Evolutionary conservation across 2,329 filamentous ascomycete genomes (phyloP), one percentile per base, ranked within the genome.

Genomic region (Chrysoporthe puriensis): DNA sequence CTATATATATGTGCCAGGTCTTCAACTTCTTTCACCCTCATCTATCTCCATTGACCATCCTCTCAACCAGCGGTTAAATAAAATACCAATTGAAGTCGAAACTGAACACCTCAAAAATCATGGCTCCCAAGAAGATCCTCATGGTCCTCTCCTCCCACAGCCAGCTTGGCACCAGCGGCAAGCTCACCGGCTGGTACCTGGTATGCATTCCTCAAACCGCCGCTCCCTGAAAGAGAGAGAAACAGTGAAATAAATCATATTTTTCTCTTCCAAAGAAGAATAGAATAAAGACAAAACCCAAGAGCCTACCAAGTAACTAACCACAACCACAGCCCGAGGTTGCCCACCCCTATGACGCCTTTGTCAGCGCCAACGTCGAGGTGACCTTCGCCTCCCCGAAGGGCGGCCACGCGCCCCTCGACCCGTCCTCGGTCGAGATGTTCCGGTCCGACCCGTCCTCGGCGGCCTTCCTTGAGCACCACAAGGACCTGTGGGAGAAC

Each of bases 151-250:
- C 88, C 71, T 92, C 89, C 69, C 83, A 86, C 76, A 78, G 76
- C 75, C 78, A 80, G 76, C 82, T 87, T 60, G 80, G 80, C 72
- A 75, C 79, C 72, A 81, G 82, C 57, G 81, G 81, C 73, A 80
- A 81, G 73, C 84, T 85, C 11, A 92, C 90, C 0, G 91, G 91
- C 71, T 93, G 90, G 90, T 93, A 87, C 75, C 80, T 93, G 73
- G 88, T 90, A 80, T 61, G 80, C 16, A 9, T 34, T n/a, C 46
- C 40, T n/a, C 60, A 9, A 26, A 11, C 14, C 7, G 9, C 9
- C 34, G 16, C 54, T 57, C 26, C 16, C 40, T 21, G 50, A 57
- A 54, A 4, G 61, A 56, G 42, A 57, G 61, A 62, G 26, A 26
- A 26, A 26, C 26, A 26, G 26, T 26, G 26, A 26, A 26, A 26